phyloP scores from a whole-genome alignment of 1,284 basidiomycete species.

The Ganoderma leucocontextum region DNA sequence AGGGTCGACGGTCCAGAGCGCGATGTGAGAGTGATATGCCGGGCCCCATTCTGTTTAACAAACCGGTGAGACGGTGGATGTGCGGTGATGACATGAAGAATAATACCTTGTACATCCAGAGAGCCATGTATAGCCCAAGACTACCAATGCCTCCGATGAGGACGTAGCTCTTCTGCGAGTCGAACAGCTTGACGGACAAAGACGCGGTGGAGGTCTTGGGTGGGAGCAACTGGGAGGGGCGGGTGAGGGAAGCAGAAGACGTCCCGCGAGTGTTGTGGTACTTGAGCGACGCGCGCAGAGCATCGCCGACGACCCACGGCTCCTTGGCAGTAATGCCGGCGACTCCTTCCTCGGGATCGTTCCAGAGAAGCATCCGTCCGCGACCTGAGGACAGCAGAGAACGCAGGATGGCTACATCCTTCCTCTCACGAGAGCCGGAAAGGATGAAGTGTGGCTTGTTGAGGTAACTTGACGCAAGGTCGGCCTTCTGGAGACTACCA shows the following conservation, averaged over 20 bases:
- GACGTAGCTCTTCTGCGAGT: conserved; percentile 31
- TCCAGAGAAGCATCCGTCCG: conserved; percentile 27
- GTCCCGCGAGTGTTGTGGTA: background rate
- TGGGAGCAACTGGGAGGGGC: background rate
- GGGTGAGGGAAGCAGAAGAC: background rate
- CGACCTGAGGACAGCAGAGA: background rate
- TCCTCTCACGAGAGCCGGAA: conserved; percentile 21
- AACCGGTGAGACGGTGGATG: background rate
- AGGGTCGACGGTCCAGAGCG: conserved; percentile 43
- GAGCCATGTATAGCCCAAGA: conserved; percentile 44
- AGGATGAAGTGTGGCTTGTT: conserved; percentile 24
- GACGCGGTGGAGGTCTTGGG: background rate
- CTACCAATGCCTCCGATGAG: conserved; percentile 36
- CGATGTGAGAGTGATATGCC: conserved; percentile 48
- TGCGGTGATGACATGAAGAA: background rate
- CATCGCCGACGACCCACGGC: conserved; percentile 29
- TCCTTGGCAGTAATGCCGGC: conserved; percentile 13
- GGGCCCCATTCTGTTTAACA: conserved; percentile 46
- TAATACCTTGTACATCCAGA: conserved; percentile 50
- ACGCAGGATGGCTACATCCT: conserved; percentile 11
- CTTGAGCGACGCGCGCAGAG: conserved; percentile 10
- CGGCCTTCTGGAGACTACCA: background rate
- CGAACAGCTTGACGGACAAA: conserved; percentile 10
- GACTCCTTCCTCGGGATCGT: conserved; percentile 21
- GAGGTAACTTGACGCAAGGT: conserved; percentile 12